These are phyloP conservation scores for Coemansia sp. DNA, from an alignment of 192 early-diverging fungal genomes.

Conservation along the genomic window DNA sequence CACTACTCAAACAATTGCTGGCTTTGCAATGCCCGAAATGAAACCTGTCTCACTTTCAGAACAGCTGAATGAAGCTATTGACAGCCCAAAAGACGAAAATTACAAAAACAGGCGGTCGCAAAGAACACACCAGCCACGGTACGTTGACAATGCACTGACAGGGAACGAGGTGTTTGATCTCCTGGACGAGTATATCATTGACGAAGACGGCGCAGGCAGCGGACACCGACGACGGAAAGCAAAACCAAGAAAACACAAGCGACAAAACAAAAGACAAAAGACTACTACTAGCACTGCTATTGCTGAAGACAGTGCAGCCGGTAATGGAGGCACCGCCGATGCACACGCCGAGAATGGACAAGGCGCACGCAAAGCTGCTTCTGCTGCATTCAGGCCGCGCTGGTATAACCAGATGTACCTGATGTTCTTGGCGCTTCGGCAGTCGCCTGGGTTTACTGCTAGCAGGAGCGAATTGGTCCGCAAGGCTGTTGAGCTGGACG, in stretches of 20 bases:
- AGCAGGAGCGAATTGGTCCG: constrained; percentile 73
- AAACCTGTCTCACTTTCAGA: background rate
- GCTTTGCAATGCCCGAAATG: constrained; percentile 22
- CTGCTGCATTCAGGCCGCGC: constrained; percentile 56
- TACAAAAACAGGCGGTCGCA: constrained; percentile 26
- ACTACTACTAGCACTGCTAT: too few species aligned
- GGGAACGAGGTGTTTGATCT: constrained; percentile 51
- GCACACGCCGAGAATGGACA: background rate
- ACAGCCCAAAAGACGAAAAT: background rate
- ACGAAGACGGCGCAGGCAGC: constrained; percentile 6
- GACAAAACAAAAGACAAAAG: constrained; percentile 24
- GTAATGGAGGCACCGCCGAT: constrained; percentile 1
- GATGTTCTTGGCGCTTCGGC: constrained; percentile 76
- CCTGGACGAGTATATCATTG: constrained; percentile 41
- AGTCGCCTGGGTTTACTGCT: constrained; percentile 65
- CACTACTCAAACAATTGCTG: background rate
- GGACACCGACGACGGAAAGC: constrained; percentile 15
- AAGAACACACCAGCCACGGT: constrained; percentile 34
- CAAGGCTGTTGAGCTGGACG: constrained; percentile 74
- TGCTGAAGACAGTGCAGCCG: too few species aligned
- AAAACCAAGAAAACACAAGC: constrained; percentile 2
- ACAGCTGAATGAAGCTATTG: background rate
- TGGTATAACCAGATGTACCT: constrained; percentile 92
- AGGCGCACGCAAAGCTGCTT: background rate
- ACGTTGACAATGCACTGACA: constrained; percentile 37